Percentiles rank a stretch among this genome's conserved stretches.
Conservation (phyloP, 768 basidiomycete genomes). For the Rhodocollybia butyracea region DNA sequence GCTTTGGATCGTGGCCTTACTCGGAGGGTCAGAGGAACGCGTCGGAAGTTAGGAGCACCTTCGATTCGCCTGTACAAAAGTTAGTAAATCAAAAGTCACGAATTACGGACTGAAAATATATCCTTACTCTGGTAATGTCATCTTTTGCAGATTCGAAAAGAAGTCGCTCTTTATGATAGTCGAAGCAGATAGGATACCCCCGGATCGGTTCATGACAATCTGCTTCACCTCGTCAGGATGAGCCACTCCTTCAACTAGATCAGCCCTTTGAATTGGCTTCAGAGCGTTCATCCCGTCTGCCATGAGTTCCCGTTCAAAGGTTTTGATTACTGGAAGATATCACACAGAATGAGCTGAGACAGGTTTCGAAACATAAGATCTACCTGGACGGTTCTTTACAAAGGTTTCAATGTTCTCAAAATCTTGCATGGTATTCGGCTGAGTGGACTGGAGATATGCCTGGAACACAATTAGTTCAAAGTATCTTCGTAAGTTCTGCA, state of each 20-base stretch:
- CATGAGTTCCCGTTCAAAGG: conserved; percentile 88
- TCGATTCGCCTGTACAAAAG: conserved; percentile 66
- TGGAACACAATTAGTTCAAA: conserved; percentile 88
- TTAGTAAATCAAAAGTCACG: neutral
- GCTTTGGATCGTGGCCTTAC: conserved; percentile 24
- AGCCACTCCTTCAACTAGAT: conserved; percentile 63
- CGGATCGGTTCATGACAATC: conserved; percentile 80
- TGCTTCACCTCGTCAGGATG: conserved; percentile 89
- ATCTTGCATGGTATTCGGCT: conserved; percentile 75
- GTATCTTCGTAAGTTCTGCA: conserved; percentile 81
- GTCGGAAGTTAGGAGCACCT: conserved; percentile 91
- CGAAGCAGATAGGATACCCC: conserved; percentile 83
- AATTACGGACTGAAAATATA: neutral
- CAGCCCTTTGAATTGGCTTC: conserved; percentile 76
- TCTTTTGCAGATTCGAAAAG: conserved; percentile 93
- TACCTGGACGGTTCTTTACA: conserved; percentile 83
- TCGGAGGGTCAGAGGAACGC: conserved; percentile 62
- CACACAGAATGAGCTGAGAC: neutral
- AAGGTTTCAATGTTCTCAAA: conserved; percentile 80
- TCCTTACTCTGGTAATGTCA: conserved; percentile 88
- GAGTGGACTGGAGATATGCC: conserved; percentile 78
- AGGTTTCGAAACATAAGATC: conserved; percentile 3
- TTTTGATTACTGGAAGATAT: conserved; percentile 72
- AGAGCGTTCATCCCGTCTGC: conserved; percentile 76
- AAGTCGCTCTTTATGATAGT: conserved; percentile 96